Conservation (phyloP, 2,329 filamentous ascomycete species). For the Emydomyces testavorans region DNA sequence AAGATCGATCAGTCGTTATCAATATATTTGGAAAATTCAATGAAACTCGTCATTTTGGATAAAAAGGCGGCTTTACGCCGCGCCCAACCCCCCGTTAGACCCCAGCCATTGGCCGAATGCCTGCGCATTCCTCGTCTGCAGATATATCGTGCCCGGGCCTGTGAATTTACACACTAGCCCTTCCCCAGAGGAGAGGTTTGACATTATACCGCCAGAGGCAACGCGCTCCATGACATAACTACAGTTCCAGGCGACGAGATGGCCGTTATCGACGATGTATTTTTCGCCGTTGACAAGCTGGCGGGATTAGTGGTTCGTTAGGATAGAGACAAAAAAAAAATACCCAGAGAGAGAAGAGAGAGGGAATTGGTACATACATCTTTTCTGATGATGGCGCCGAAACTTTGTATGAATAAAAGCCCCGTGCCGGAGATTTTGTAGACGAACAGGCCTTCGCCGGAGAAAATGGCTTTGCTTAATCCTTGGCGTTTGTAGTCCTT, state of each 20-base stretch:
- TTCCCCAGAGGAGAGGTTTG: constrained; percentile 68
- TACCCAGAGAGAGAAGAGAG: background rate
- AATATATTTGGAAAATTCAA: too few relatives aligned
- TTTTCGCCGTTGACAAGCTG: constrained; percentile 55
- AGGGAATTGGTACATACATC: constrained; percentile 49
- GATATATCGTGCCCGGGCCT: constrained; percentile 76
- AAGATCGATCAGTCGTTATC: too few relatives aligned
- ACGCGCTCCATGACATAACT: constrained; percentile 81
- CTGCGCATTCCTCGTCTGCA: constrained; percentile 80
- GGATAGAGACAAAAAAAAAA: too few relatives aligned
- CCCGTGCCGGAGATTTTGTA: constrained; percentile 75
- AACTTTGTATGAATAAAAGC: constrained; percentile 79
- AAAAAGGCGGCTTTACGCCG: background rate
- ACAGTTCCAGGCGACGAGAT: constrained; percentile 93
- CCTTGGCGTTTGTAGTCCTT: constrained; percentile 81
- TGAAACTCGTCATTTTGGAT: background rate
- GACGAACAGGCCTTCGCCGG: constrained; percentile 81
- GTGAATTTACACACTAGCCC: constrained; percentile 91
- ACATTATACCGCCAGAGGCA: constrained; percentile 84
- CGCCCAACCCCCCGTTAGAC: constrained; percentile 1
- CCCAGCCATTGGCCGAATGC: constrained; percentile 46
- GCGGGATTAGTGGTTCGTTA: background rate
- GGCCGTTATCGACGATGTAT: constrained; percentile 87
- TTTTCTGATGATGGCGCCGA: constrained; percentile 90
- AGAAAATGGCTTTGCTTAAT: constrained; percentile 83